These are phyloP conservation scores for Abrus pulchellus DNA, from an alignment of 306 rosid species.

Conservation along the genomic window DNA sequence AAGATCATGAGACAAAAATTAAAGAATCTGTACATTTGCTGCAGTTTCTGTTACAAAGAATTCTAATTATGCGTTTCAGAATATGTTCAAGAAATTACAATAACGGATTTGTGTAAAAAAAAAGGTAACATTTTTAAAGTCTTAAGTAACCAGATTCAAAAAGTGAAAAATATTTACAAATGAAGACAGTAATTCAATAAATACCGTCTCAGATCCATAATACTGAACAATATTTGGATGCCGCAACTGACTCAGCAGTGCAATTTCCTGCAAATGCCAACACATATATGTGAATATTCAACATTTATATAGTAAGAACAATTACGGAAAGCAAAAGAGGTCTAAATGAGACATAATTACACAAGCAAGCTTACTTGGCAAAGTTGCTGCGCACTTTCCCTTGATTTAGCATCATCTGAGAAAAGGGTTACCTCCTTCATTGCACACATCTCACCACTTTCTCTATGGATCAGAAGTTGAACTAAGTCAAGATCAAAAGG, in stretches of 20 bases:
- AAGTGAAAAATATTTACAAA: constrained; percentile 31
- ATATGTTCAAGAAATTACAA: constrained; percentile 12
- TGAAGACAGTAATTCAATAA: constrained; percentile 34
- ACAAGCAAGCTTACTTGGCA: constrained; percentile 69
- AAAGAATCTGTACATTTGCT: constrained; percentile 14
- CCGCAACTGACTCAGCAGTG: constrained; percentile 78
- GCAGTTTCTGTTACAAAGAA: background rate
- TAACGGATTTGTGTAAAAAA: constrained; percentile 10
- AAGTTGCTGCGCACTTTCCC: constrained; percentile 87
- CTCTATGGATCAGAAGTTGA: constrained; percentile 64
- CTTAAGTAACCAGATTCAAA: constrained; percentile 21
- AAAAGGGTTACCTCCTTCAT: constrained; percentile 96
- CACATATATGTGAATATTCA: constrained; percentile 27
- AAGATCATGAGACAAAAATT: constrained; percentile 52
- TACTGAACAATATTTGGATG: constrained; percentile 96
- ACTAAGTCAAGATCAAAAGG: constrained; percentile 47
- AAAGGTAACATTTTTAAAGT: background rate
- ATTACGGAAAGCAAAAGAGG: constrained; percentile 22
- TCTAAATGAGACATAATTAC: constrained; percentile 33
- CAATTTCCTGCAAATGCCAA: constrained; percentile 77
- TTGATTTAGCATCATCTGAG: constrained; percentile 87
- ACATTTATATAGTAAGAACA: background rate
- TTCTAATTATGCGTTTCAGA: background rate
- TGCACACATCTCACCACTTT: constrained; percentile 98
- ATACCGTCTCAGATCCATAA: constrained; percentile 82